Conservation (phyloP, 225 moss, liverwort and hornwort genomes). For the Lunularia cruciata region DNA sequence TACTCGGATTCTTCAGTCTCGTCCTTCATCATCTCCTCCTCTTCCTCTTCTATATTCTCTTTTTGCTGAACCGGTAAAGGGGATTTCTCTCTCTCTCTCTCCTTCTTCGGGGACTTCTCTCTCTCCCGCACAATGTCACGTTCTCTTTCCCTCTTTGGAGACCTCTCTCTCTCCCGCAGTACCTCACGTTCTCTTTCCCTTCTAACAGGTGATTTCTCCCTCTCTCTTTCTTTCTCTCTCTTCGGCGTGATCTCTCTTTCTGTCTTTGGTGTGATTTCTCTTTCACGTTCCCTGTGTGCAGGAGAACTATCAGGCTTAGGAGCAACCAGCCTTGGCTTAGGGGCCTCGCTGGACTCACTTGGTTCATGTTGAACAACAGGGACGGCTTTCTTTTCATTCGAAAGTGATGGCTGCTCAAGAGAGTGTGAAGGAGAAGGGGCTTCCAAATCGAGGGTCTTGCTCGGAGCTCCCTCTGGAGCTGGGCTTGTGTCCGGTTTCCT, state of each 20-base stretch:
- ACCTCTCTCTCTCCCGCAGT: constrained; percentile 13
- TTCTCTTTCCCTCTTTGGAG: constrained; percentile 16
- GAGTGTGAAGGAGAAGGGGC: constrained; percentile 28
- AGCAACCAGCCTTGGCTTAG: constrained; percentile 14
- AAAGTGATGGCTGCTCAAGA: constrained; percentile 19
- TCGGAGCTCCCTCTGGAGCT: constrained; percentile 5
- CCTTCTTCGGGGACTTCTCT: constrained; percentile 22
- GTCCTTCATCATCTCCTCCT: constrained; percentile 12
- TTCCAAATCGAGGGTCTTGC: constrained; percentile 21
- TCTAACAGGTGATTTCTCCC: constrained; percentile 13
- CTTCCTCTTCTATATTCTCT: constrained; percentile 9
- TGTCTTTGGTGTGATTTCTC: constrained; percentile 10
- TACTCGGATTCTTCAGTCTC: constrained; percentile 25
- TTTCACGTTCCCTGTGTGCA: constrained; percentile 19
- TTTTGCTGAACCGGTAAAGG: constrained; percentile 9
- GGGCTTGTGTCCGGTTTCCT: constrained; percentile 33
- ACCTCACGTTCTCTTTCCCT: constrained; percentile 12
- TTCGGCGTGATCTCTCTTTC: constrained; percentile 18
- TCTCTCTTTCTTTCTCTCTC: constrained; percentile 15
- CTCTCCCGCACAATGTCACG: constrained; percentile 12
- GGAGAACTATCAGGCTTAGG: constrained; percentile 17
- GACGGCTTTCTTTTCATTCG: constrained; percentile 20
- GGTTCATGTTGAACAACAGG: constrained; percentile 16
- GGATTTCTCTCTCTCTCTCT: constrained; percentile 9
- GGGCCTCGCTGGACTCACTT: constrained; percentile 25